These are phyloP conservation scores for Talaromyces stipitatus DNA, from an alignment of 495 filamentous ascomycete species.

Conservation along the genomic window DNA sequence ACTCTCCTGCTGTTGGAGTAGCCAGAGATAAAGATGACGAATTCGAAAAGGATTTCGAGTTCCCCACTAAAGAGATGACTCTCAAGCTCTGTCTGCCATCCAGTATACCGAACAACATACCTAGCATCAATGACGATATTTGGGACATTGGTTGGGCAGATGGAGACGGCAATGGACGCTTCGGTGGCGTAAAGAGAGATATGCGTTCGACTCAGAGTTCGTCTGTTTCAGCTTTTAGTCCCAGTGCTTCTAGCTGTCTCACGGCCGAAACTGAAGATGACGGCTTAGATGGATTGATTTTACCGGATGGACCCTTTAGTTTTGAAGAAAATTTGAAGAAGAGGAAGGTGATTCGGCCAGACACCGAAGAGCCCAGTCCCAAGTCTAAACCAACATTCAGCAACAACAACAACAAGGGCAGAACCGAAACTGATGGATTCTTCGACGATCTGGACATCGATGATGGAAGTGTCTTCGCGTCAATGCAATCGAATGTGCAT, in stretches of 20 bases:
- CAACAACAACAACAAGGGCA: slow-evolving; percentile 28
- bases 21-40: slow-evolving; percentile 46
- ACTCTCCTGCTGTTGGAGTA: slow-evolving; percentile 49
- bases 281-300: slow-evolving; percentile 71
- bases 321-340: slow-evolving; percentile 69
- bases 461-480: slow-evolving; percentile 70
- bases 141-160: slow-evolving; percentile 80
- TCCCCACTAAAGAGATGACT: slow-evolving; percentile 50
- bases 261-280: slow-evolving; percentile 95
- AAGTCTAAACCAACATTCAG: neutral
- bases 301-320: slow-evolving; percentile 76
- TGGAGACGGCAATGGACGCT: slow-evolving; percentile 79
- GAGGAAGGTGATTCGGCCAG: slow-evolving; percentile 43
- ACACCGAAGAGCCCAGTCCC: slow-evolving; percentile 13
- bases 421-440: slow-evolving; percentile 59
- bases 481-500: slow-evolving; percentile 76
- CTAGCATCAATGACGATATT: slow-evolving; percentile 63
- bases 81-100: slow-evolving; percentile 53
- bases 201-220: slow-evolving; percentile 72
- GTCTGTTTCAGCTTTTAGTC: slow-evolving; percentile 79
- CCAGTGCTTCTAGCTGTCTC: slow-evolving; percentile 81
- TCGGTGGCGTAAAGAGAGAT: slow-evolving; percentile 76
- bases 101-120: slow-evolving; percentile 49
- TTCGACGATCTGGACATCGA: slow-evolving; percentile 84
- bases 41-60: slow-evolving; percentile 71